A percentile compares a stretch with the other conserved stretches of the same genome.
phyloP scores from a whole-genome alignment of 1,284 basidiomycete genomes.

The Trametes hirsuta region DNA sequence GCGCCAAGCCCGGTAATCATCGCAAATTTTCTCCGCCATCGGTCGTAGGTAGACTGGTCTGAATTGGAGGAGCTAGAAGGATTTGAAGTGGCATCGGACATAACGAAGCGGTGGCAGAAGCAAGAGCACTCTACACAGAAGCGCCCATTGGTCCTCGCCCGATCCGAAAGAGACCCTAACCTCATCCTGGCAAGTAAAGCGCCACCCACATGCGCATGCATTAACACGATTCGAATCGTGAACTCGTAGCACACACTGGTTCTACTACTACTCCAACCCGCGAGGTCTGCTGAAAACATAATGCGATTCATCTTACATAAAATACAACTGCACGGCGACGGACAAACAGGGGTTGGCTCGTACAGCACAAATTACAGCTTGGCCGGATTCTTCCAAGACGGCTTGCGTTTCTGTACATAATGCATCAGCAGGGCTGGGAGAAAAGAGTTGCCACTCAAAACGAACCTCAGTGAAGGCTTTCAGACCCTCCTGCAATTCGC shows the following conservation, averaged over 20 bases:
- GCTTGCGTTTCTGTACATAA: conserved; percentile 56
- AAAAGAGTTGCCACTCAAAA: neutral
- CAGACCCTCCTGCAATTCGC: conserved; percentile 43
- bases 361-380: conserved; percentile 44
- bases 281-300: too few species aligned
- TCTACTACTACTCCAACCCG: too few species aligned
- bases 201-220: too few species aligned
- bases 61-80: conserved; percentile 9
- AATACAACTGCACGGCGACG: too few species aligned
- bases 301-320: neutral
- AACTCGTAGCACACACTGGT: too few species aligned
- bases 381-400: conserved; percentile 61
- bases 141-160: neutral
- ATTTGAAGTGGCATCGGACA: conserved; percentile 14
- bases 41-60: conserved; percentile 44
- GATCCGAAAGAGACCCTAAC: too few species aligned
- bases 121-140: neutral
- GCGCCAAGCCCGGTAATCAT: conserved; percentile 62
- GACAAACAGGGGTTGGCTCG: neutral
- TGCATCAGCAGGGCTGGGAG: neutral
- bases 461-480: conserved; percentile 45
- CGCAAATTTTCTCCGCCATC: conserved; percentile 58
- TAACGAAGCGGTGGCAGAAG: neutral
- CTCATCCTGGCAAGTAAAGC: too few species aligned
- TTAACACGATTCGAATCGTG: too few species aligned